Evolutionary conservation across 1,139 yeast species (phyloP), one percentile per base, ranked within the genome.

Genomic region (Geotrichum restrictum): DNA sequence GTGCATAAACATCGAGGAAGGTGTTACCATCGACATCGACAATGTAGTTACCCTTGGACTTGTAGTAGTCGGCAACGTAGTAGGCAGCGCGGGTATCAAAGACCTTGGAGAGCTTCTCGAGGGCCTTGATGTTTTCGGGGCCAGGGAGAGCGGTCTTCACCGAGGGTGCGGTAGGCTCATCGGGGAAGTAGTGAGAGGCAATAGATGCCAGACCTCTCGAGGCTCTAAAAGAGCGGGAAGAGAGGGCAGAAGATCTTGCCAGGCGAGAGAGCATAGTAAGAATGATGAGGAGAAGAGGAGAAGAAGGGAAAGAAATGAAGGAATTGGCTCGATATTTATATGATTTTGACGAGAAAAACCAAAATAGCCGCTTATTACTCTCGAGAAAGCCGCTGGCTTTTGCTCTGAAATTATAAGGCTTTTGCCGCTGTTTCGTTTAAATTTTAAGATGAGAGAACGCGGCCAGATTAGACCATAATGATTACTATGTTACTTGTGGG

Each of bases 1-100:
- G 93, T 36, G 87, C 84, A 68, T 84, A 85, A 39, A 81, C 84
- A 65, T 85, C 93, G 63, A 85, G 77, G 62, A 75, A 71, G 42
- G 70, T 64, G 72, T 85, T 85, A 14, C 89, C 91, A 62, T 85
- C 93, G 33, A 74, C 83, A 63, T 85, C 93, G 47, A 74, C 80
- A 53, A 85, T 74, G 70, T 84, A 85, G 75, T 85, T 85, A 60
- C 93, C 93, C 29, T 66, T 57, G 1, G 89, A 82, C 64, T 82
- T 81, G 59, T 74, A 75, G 70, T 84, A 85, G 68, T 85, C 91
- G 51, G 80, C 83, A 53, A 82, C 71, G 66, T 83, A 83, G 71
- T 83, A 81, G 41, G 82, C 81, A 45, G 88, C 81, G 64, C 85
- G 74, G 55, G 82, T 70, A 62, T 85, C 91, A 60, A 80, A 82